Conservation (phyloP, 2,329 filamentous ascomycete species). For the Sordariomycetes sp. region DNA sequence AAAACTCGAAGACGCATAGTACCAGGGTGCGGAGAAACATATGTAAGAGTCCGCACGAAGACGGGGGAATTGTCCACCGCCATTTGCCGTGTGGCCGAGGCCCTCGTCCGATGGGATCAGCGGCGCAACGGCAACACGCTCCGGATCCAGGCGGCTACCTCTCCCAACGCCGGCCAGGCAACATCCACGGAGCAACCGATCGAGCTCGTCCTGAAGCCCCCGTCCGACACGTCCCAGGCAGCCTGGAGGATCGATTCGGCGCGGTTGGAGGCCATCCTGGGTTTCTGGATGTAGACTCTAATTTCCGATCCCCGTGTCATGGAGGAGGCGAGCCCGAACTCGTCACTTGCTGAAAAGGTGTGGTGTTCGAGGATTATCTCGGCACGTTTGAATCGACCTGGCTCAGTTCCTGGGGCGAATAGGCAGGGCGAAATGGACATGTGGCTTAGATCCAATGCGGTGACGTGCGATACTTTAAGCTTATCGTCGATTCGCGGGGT, state of each 20-base stretch:
- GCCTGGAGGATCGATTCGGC: conserved; percentile 8
- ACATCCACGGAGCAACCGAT: neutral
- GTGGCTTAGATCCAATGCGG: conserved; percentile 7
- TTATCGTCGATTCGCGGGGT: neutral
- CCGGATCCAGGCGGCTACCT: neutral
- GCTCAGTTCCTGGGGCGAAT: neutral
- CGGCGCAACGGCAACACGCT: neutral
- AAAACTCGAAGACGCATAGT: neutral
- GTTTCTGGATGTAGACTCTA: conserved; percentile 10
- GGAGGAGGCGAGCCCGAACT: neutral
- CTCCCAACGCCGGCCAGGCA: neutral
- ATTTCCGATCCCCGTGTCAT: neutral
- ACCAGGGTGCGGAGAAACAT: conserved; percentile 7
- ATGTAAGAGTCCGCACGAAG: conserved; percentile 6
- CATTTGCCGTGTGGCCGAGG: conserved; percentile 4
- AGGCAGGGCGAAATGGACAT: conserved; percentile 7
- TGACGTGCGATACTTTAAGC: neutral
- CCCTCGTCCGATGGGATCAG: neutral
- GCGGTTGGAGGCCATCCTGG: conserved; percentile 9
- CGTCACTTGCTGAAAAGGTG: neutral
- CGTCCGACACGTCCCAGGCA: neutral
- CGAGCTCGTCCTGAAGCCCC: neutral
- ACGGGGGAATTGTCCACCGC: conserved; percentile 3
- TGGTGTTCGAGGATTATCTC: conserved; percentile 4
- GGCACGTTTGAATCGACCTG: neutral